A percentile compares a stretch with the other conserved stretches of the same genome.
These are phyloP conservation scores for Geoglossum cookeanum DNA, from an alignment of 2,329 filamentous ascomycete species.

Conservation along the genomic window DNA sequence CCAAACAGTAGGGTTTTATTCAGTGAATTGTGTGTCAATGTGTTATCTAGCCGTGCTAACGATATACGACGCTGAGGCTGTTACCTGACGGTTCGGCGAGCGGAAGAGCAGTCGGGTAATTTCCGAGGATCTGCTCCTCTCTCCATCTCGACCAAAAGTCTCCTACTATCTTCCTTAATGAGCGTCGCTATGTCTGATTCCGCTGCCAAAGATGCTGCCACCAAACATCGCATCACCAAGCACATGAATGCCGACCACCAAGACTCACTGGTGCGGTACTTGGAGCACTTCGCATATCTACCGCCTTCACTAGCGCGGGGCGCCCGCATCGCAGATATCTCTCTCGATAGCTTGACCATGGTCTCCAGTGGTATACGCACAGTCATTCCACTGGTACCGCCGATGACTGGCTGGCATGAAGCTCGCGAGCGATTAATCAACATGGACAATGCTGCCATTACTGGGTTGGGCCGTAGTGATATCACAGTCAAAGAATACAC, in stretches of 20 bases:
- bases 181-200: neutral
- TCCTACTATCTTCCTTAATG: no score
- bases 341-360: conserved; percentile 42
- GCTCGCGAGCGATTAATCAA: conserved; percentile 50
- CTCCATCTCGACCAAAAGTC: no score
- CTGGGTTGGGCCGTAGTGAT: conserved; percentile 39
- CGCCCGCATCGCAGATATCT: conserved; percentile 46
- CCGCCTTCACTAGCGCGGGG: conserved; percentile 34
- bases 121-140: no score
- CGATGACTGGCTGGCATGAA: conserved; percentile 48
- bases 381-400: conserved; percentile 46
- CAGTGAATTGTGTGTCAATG: no score
- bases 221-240: conserved; percentile 39
- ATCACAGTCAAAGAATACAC: conserved; percentile 33
- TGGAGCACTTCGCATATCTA: conserved; percentile 49
- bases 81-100: no score
- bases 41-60: no score
- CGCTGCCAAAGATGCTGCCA: neutral
- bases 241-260: conserved; percentile 82
- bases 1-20: no score
- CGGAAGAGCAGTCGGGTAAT: no score
- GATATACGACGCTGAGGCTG: no score
- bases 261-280: conserved; percentile 54
- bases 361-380: conserved; percentile 28
- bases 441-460: conserved; percentile 45